Base-by-base conservation (phyloP, 2,329 filamentous ascomycete genomes). In the Fusarium virguliforme region DNA sequence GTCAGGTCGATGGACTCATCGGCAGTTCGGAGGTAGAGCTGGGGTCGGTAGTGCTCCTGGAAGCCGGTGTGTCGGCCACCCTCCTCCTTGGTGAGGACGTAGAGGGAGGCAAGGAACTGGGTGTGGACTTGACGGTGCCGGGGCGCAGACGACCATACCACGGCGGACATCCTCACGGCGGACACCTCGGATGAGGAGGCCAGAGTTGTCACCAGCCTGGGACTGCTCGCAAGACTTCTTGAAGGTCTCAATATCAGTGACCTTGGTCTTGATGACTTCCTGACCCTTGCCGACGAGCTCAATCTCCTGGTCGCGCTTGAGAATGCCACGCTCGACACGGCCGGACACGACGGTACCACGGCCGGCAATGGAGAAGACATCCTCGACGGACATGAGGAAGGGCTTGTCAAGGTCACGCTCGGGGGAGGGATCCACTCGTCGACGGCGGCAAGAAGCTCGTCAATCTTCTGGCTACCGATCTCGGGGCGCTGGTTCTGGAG, bases 221-320 rank as follows among this genome's bases (percentile, higher is more conserved):
- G 95, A 97, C 85, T 97, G 94, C 65, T 98, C 95, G 84, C 96
- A 98, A 55, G 94, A 97, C 90, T 99, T 99, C 90, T 98, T 98
- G 89, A 99, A 99, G 74, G 95, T 99, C 88, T 99, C 96, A 76
- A 99, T 98, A 80, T 99, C 97, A 79, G 96, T 99, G 74, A 99
- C 95, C 89, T 98, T 98, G 83, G 96, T 98, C 91, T 97, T 98
- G 88, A 98, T 93, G 74, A 94, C 85, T 50, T 90, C 88, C 63
- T 85, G 83, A 75, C 91, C 90, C 87, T 96, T 97, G 81, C 96
- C 96, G 68, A 99, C 89, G 72, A 99, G 89, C 88, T 99, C 96
- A 74, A 99, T 90, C 80, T 99, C 96, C 72, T 91, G 88, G 82
- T 99, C 96, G 84, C 90, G 94, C 93, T 97, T 98, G 79, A 99